These are phyloP conservation scores for Aureobasidium namibiae DNA, from an alignment of 2,329 filamentous ascomycete genomes.

Conservation along the genomic window DNA sequence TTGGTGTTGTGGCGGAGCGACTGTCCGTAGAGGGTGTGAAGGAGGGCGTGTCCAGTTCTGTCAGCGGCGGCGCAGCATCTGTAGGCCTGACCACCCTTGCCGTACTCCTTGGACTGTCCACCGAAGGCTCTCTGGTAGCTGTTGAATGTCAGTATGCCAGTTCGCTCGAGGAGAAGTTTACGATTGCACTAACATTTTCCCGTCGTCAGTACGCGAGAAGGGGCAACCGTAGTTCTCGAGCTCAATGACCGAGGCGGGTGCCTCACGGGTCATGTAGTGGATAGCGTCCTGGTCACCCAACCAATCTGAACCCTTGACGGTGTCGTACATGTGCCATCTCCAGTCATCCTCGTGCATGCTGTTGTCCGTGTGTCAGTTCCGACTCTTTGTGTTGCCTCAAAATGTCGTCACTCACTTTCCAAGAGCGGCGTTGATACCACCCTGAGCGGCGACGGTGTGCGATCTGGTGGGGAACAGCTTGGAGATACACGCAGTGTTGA, in stretches of 20 bases:
- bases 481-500: slow-evolving; percentile 80
- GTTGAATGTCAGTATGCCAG: slow-evolving; percentile 3
- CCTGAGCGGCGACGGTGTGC: slow-evolving; percentile 69
- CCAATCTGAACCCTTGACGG: slow-evolving; percentile 96
- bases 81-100: slow-evolving; percentile 97
- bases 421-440: slow-evolving; percentile 80
- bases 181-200: slow-evolving; percentile 54
- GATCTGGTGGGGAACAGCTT: slow-evolving; percentile 82
- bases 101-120: slow-evolving; percentile 90
- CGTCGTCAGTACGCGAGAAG: slow-evolving; percentile 92
- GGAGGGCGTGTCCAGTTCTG: slow-evolving; percentile 90
- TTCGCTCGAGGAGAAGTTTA: too few species aligned
- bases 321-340: slow-evolving; percentile 99
- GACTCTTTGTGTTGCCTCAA: neutral
- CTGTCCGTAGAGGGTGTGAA: slow-evolving; percentile 97
- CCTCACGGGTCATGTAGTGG: slow-evolving; percentile 97
- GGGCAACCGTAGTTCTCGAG: slow-evolving; percentile 96
- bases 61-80: slow-evolving; percentile 94
- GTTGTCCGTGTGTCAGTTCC: slow-evolving; percentile 19
- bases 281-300: slow-evolving; percentile 95
- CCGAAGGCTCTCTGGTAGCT: slow-evolving; percentile 97
- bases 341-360: slow-evolving; percentile 94
- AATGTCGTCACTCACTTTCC: slow-evolving; percentile 50
- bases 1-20: slow-evolving; percentile 96
- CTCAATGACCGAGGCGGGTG: slow-evolving; percentile 83